Evolutionary conservation across 2,329 filamentous ascomycete genomes (phyloP).

Genomic region (Didymella segeticola): DNA sequence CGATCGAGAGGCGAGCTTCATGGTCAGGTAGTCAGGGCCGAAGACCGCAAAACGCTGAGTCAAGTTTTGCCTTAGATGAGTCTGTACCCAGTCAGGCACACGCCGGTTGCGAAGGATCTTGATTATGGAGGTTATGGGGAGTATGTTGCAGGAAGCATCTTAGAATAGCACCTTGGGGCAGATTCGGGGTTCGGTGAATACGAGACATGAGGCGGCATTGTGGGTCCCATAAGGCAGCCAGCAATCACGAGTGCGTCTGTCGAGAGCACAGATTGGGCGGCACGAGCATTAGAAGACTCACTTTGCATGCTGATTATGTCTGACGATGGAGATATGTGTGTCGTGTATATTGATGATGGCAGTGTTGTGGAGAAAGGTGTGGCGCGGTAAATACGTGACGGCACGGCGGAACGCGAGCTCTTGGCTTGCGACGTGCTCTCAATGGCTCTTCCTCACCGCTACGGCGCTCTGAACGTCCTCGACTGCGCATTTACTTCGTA

Average conservation of each 20-base stretch:
- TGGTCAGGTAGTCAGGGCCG: background rate
- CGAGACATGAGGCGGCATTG: constrained; percentile 9
- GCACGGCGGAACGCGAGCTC: background rate
- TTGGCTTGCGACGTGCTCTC: background rate
- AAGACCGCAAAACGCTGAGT: background rate
- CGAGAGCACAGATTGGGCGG: background rate
- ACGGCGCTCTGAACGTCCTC: background rate
- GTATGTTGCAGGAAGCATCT: constrained; percentile 1
- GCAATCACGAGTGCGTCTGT: background rate
- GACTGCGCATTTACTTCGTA: background rate
- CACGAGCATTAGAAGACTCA: background rate
- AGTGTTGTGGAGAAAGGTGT: background rate
- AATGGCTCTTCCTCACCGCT: constrained; percentile 1
- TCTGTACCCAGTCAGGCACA: background rate
- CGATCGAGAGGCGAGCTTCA: background rate
- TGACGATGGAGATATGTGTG: background rate
- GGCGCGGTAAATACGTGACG: background rate
- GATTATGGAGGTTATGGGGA: background rate
- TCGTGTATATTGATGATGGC: background rate
- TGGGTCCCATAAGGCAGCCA: constrained; percentile 3
- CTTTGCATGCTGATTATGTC: background rate
- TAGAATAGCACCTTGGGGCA: constrained; percentile 2
- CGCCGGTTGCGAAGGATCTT: background rate
- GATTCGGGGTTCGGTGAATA: constrained; percentile 3
- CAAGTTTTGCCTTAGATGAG: background rate